Percentiles rank a stretch among this genome's conserved stretches.
Evolutionary conservation across 768 basidiomycete species (phyloP).

Genomic region (Suillus spraguei): DNA sequence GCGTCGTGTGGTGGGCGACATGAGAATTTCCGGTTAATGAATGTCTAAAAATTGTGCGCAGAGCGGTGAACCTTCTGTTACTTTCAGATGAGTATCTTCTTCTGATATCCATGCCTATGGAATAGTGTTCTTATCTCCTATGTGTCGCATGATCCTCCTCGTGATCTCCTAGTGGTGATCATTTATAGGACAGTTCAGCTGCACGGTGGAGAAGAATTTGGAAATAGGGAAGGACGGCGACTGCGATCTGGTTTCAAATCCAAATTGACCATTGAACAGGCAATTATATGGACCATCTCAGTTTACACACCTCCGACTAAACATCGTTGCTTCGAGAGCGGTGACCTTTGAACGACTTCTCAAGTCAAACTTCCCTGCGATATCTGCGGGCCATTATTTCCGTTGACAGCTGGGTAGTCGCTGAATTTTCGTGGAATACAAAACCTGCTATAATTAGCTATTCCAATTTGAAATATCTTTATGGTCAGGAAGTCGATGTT

Average conservation of each 20-base stretch:
- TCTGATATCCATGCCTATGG: background rate
- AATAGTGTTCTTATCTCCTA: background rate
- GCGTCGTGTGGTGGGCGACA: background rate
- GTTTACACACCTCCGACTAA: background rate
- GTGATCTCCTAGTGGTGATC: background rate
- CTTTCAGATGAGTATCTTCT: background rate
- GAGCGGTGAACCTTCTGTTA: background rate
- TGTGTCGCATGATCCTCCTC: background rate
- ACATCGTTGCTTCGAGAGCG: background rate
- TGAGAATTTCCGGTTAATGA: background rate
- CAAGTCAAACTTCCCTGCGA: background rate
- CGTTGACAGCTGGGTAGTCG: slow-evolving; percentile 2
- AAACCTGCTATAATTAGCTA: background rate
- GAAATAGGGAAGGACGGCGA: slow-evolving; percentile 2
- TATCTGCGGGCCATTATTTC: background rate
- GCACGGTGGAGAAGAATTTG: background rate
- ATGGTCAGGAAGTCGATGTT: background rate
- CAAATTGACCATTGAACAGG: background rate
- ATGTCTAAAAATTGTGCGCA: background rate
- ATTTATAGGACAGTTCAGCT: background rate
- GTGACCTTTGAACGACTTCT: slow-evolving; percentile 1
- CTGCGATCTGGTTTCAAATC: background rate
- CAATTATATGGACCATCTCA: background rate
- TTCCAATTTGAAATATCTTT: background rate
- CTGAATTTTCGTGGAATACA: slow-evolving; percentile 6